Base-by-base conservation (phyloP, 1,284 basidiomycete genomes). In the Boletus subluridellus region DNA sequence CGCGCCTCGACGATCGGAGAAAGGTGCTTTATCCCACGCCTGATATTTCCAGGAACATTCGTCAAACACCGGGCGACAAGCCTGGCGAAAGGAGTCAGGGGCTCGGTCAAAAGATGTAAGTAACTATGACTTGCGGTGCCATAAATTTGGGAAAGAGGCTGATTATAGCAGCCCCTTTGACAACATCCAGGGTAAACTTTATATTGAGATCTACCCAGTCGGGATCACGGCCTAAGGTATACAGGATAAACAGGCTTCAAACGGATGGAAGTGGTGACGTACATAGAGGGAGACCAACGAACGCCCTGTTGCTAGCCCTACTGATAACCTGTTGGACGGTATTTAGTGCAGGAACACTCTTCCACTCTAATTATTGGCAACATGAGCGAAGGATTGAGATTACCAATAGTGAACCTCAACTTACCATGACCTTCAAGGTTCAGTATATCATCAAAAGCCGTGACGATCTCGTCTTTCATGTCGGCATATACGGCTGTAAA, bases 201-300 rank as follows among this genome's bases (percentile, higher is more conserved):
- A 75, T 70, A 53, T 69, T 75, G 11, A 79, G 63, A 14, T 68
- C 60, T 24, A 67, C 58, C 59, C 71, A 80, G 11, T 76, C 77
- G 5, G 62, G 64, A 49, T 79, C 59, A 24, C 77, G 69, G 62
- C 80, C 80, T 80, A 51, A 2, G 4, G 8, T 11, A 7, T 3
- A 30, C n/a, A 21, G 3, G 1, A 35, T 45, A 41, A 49, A 26
- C 15, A 28, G 8, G 35, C 34, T 32, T 21, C 39, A 39, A 52
- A 48, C 30, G 21, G 49, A 42, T 4, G 24, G 8, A 26, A 10
- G 28, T 28, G 32, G 4, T 46, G n/a, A 59, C 71, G 3, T 56
- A 77, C 77, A 78, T 11, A 76, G 52, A 24, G 77, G 76, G 17
- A 74, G 65, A 4, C 78, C 78, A 38, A 78, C 74, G 50, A 79